Percentiles rank a stretch among this genome's conserved stretches.
Conservation (phyloP, 306 rosid species). For the Fragaria iinumae region DNA sequence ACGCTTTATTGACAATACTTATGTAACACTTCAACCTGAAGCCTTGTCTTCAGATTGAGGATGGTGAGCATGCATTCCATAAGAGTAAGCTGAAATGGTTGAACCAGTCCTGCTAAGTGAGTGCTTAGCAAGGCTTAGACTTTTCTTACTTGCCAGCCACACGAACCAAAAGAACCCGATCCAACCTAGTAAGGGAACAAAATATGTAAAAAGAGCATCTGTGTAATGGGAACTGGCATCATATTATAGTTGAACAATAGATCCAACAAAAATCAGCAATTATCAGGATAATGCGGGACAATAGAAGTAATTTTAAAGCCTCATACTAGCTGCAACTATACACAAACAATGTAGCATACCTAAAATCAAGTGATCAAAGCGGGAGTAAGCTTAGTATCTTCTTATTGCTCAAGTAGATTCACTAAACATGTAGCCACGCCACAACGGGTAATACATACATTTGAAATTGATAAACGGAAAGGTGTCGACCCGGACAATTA, state of each 20-base stretch:
- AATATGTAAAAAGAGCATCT: not conserved
- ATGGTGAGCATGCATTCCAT: conserved; percentile 44
- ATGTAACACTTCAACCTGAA: conserved; percentile 18
- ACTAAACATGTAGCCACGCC: not conserved
- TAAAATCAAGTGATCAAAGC: not conserved
- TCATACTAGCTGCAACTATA: not conserved
- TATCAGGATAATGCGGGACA: not conserved
- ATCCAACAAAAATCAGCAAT: conserved; percentile 6
- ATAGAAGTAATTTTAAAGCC: not conserved
- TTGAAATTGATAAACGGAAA: not conserved
- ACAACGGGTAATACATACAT: not conserved
- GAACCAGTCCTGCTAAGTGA: conserved; percentile 51
- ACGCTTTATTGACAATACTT: not conserved
- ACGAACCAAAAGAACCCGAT: conserved; percentile 57
- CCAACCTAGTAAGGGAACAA: conserved; percentile 53
- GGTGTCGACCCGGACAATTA: not conserved
- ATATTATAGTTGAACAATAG: not conserved
- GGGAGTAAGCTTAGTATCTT: not conserved
- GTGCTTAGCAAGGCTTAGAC: conserved; percentile 54
- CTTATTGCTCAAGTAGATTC: not conserved
- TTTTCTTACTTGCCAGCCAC: conserved; percentile 60
- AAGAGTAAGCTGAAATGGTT: conserved; percentile 53
- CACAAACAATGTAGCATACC: not conserved
- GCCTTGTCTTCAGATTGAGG: not conserved
- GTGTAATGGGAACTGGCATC: not conserved